These are phyloP conservation scores for Fusarium tricinctum DNA, from an alignment of 2,329 filamentous ascomycete species.

Conservation along the genomic window DNA sequence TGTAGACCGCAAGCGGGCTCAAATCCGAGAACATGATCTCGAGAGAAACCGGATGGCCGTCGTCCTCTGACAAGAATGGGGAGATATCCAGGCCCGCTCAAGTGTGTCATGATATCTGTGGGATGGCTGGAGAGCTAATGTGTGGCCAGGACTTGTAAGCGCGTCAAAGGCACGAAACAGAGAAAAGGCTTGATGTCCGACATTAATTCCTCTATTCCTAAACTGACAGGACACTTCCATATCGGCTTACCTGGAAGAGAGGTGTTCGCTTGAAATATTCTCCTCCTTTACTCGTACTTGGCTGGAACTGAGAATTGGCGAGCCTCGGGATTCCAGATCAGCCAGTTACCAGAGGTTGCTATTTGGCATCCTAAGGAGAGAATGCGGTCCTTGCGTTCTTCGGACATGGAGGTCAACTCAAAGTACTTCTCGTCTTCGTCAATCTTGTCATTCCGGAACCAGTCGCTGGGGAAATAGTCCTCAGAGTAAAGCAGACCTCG, in stretches of 20 bases:
- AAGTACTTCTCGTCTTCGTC: slow-evolving; percentile 78
- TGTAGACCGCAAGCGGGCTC: neutral
- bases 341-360: slow-evolving; percentile 58
- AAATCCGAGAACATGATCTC: neutral
- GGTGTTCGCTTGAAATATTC: neutral
- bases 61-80: neutral
- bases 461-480: slow-evolving; percentile 69
- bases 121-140: neutral
- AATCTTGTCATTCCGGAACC: slow-evolving; percentile 70
- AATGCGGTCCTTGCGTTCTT: slow-evolving; percentile 70
- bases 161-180: neutral
- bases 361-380: slow-evolving; percentile 69
- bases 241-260: neutral
- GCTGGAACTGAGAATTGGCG: slow-evolving; percentile 58
- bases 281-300: slow-evolving; percentile 53
- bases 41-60: neutral
- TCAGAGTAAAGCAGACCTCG: slow-evolving; percentile 73
- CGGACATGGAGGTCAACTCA: slow-evolving; percentile 70
- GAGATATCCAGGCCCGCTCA: neutral
- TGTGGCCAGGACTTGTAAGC: neutral
- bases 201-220: neutral
- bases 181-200: neutral
- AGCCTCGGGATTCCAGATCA: slow-evolving; percentile 58
- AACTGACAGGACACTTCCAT: neutral
- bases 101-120: neutral